Percentiles rank a stretch among this genome's conserved stretches.
Evolutionary conservation across 345 rosid genomes (phyloP).

Genomic region (rapeseed (Brassica napus)): Da-Ae NC_063449.1:15112001-15112500

Average conservation of each 20-base stretch:
- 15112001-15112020: background rate
- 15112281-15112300: constrained; percentile 45
- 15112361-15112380: constrained; percentile 34
- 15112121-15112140: constrained; percentile 20
- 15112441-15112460: background rate
- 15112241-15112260: constrained; percentile 32
- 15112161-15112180: constrained; percentile 42
- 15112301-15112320: constrained; percentile 40
- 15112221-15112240: constrained; percentile 25
- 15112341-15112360: constrained; percentile 33
- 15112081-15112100: constrained; percentile 25
- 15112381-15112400: constrained; percentile 26
- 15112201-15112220: constrained; percentile 32
- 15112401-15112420: constrained; percentile 13
- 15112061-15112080: constrained; percentile 32
- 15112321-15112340: constrained; percentile 33
- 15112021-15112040: constrained; percentile 4
- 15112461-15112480: constrained; percentile 21
- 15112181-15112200: constrained; percentile 39
- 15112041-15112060: constrained; percentile 7
- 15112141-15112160: constrained; percentile 36
- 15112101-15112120: background rate
- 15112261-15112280: constrained; percentile 42
- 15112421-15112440: background rate
- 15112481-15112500: constrained; percentile 32